A percentile compares a stretch with the other conserved stretches of the same genome.
phyloP scores from a whole-genome alignment of 352 stramenopile genomes.

The Globisporangium ultimum region DNA sequence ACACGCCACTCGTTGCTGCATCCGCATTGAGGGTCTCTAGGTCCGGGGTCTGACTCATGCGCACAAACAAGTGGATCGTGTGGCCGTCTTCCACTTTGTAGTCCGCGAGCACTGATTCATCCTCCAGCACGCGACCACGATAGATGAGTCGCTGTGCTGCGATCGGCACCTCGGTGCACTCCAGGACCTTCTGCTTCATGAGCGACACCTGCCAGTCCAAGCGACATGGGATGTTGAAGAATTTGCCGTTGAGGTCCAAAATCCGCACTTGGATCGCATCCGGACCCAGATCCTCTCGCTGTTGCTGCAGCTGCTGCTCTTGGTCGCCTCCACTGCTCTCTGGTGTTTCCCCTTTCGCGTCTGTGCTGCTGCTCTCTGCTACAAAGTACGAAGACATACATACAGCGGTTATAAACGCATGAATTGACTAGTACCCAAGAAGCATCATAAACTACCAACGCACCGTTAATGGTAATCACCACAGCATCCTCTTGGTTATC shows the following conservation, averaged over 20 bases:
- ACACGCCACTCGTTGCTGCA: slow-evolving; percentile 21
- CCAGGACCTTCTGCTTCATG: slow-evolving; percentile 72
- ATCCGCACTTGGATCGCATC: slow-evolving; percentile 68
- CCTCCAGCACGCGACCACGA: slow-evolving; percentile 84
- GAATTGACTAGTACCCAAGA: no score
- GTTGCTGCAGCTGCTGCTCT: slow-evolving; percentile 6
- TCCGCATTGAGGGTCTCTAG: slow-evolving; percentile 50
- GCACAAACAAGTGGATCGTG: slow-evolving; percentile 90
- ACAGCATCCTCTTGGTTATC: slow-evolving; percentile 5
- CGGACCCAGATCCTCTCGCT: slow-evolving; percentile 15
- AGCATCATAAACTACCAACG: background rate
- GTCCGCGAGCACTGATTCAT: slow-evolving; percentile 58
- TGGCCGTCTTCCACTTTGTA: slow-evolving; percentile 92
- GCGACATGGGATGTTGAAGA: slow-evolving; percentile 67
- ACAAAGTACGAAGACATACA: background rate
- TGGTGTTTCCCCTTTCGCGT: slow-evolving; percentile 8
- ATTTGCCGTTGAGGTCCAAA: slow-evolving; percentile 83
- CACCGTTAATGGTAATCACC: slow-evolving; percentile 6
- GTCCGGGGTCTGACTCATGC: slow-evolving; percentile 55
- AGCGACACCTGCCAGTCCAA: slow-evolving; percentile 61
- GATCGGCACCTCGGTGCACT: slow-evolving; percentile 67
- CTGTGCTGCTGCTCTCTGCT: slow-evolving; percentile 5
- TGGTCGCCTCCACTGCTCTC: slow-evolving; percentile 1
- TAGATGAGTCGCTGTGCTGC: slow-evolving; percentile 89
- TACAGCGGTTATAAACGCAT: no score